Evolutionary conservation across 768 basidiomycete species (phyloP).

Genomic region (Rhizopogon roseolus): DNA sequence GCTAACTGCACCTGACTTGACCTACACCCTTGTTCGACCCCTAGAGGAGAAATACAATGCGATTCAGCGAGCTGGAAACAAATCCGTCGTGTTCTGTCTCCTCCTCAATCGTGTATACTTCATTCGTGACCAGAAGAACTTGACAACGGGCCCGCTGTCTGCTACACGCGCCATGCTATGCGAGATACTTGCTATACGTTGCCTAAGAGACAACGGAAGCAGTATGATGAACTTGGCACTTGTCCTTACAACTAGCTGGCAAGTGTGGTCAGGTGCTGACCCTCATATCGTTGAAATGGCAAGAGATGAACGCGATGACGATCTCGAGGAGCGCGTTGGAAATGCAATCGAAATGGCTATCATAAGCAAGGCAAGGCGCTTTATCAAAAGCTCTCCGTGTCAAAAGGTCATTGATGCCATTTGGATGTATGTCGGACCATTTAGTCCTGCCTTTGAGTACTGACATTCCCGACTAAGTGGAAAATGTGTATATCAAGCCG

Average conservation of each 20-base stretch:
- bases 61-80: slow-evolving; percentile 70
- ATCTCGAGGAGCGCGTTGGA: slow-evolving; percentile 75
- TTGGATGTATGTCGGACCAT: slow-evolving; percentile 52
- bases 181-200: slow-evolving; percentile 83
- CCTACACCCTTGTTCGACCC: slow-evolving; percentile 85
- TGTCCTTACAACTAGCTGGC: slow-evolving; percentile 77
- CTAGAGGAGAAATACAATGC: slow-evolving; percentile 81
- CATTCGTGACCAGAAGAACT: slow-evolving; percentile 60
- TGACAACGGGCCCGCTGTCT: slow-evolving; percentile 67
- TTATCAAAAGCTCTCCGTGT: slow-evolving; percentile 85
- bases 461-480: slow-evolving; percentile 47
- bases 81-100: slow-evolving; percentile 82
- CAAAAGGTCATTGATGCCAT: slow-evolving; percentile 87
- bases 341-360: slow-evolving; percentile 95
- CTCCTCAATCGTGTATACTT: slow-evolving; percentile 87
- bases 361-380: slow-evolving; percentile 77
- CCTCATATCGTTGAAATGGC: slow-evolving; percentile 51
- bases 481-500: slow-evolving; percentile 86
- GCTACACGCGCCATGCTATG: slow-evolving; percentile 76
- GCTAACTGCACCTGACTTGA: slow-evolving; percentile 82
- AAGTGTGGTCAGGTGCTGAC: slow-evolving; percentile 74
- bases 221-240: slow-evolving; percentile 64
- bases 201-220: slow-evolving; percentile 67
- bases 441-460: neutral
- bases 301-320: slow-evolving; percentile 60